Evolutionary conservation across 2,329 filamentous ascomycete species (phyloP), one percentile per base, ranked within the genome.

Genomic region (Escovopsis sp.): DNA sequence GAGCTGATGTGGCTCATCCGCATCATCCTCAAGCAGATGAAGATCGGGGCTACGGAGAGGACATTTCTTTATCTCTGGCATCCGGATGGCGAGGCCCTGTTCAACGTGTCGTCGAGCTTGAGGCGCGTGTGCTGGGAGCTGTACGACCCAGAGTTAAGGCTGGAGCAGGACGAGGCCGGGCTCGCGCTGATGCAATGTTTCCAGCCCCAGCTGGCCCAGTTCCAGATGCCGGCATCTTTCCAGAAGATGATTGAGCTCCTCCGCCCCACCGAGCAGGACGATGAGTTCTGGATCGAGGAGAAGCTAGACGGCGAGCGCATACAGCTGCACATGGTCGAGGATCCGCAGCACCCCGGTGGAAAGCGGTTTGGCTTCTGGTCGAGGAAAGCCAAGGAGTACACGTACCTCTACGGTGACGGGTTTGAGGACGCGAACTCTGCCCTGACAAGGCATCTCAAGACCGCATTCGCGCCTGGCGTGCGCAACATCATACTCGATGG

Each of bases 251-350:
- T 93, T 2, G 68, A 76, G 15, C 78, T 72, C 43, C 61, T 81
- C 61, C 73, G 76, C 2, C 69, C 73, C 0, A 80, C 76, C 0
- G 73, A 80, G 23, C 78, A 85, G 0, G 80, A 93, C 41, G 68
- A 72, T 0, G 77, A 82, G 8, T 98, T 93, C 55, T 96, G 88
- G 87, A 91, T 96, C 39, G 91, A 98, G 59, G 91, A 98, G 63
- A 98, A 98, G 61, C 68, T 98, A 8, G 91, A 98, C 51, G 91
- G 91, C 1, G 91, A 98, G 62, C 77, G 91, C 26, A 95, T 98
- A 81, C 91, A 98, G 59, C 72, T 98, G 57, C 91, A 98, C 59
- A 88, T 96, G 82, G 62, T 75, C 11, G 70, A 82, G 44, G 85
- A 95, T 50, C 65, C 77, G 4, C 62, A 60, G 1, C 65, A 77